Percentiles rank a stretch among this genome's conserved stretches.
These are phyloP conservation scores for Phytophthora multivora DNA, from an alignment of 352 stramenopile species.

Conservation along the genomic window DNA sequence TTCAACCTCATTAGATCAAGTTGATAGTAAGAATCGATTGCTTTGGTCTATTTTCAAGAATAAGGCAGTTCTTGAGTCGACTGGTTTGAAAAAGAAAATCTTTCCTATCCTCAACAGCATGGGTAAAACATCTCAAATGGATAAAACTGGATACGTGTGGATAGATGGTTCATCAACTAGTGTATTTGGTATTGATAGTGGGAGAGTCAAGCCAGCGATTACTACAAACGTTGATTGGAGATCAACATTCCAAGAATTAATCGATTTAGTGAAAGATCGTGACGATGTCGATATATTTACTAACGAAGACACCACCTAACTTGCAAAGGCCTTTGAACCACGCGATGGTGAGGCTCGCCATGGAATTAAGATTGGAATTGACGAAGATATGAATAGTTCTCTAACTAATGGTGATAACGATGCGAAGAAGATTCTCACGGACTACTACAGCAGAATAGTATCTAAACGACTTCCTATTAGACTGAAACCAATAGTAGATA, in stretches of 20 bases:
- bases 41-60: conserved; percentile 18
- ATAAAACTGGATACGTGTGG: conserved; percentile 24
- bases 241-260: conserved; percentile 21
- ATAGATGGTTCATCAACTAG: conserved; percentile 15
- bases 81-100: conserved; percentile 21
- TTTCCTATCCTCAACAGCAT: conserved; percentile 18
- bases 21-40: conserved; percentile 15
- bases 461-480: conserved; percentile 18
- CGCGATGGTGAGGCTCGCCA: conserved; percentile 10
- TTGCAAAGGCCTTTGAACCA: conserved; percentile 11
- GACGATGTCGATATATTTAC: conserved; percentile 6
- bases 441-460: conserved; percentile 21
- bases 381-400: conserved; percentile 19
- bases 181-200: conserved; percentile 19
- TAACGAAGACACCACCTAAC: conserved; percentile 1
- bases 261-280: conserved; percentile 18
- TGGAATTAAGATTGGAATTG: conserved; percentile 18
- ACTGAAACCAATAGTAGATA: conserved; percentile 25
- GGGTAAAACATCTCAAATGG: conserved; percentile 14
- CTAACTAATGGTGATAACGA: conserved; percentile 28
- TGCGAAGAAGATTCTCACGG: conserved; percentile 21
- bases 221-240: conserved; percentile 20
- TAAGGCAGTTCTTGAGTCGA: conserved; percentile 16
- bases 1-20: conserved; percentile 14
- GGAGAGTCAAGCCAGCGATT: conserved; percentile 12